Evolutionary conservation across 2,329 filamentous ascomycete genomes (phyloP), one percentile per base, ranked within the genome.

Genomic region (Fusarium duplospermum): DNA sequence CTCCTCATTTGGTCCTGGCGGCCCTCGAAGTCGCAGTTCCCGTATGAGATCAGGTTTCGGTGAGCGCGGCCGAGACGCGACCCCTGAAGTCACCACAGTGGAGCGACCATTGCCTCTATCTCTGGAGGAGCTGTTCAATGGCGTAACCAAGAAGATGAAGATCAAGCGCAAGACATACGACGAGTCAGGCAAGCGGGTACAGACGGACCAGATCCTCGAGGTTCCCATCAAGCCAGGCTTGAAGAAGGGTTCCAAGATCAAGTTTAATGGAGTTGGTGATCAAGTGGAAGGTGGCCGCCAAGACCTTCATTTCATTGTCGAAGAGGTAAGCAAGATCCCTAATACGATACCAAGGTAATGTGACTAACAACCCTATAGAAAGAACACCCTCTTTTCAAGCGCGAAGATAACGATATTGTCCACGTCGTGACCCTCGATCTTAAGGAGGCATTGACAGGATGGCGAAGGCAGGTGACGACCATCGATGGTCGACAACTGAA

Each of bases 241-340:
- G 83, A 98, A 98, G 86, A 95, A 97, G 78, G 96, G 96, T 33
- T 97, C 94, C 80, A 99, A 98, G 88, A 98, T 99, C 84, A 98
- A 98, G 85, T 99, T 98, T 81, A 94, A 93, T 80, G 95, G 96
- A 47, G 95, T 99, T n/a, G 96, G 96, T 13, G 96, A 99, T 83
- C 95, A 98, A 82, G 95, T 98, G 71, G 96, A 98, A 80, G 96
- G 96, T 47, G 96, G 96, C 16, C 94, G 95, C 68, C 96, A 99
- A 83, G 96, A 99, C 83, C 84, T 99, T 62, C 95, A 98, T 82
- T 97, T 99, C 79, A 93, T 99, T 67, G 90, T 99, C 24, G 93
- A 95, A 83, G 96, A 98, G 92, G 94, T 95, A 90, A 87, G 92
- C 64, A 62, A 11, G 14, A 24, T 2, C 9, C 2, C 9, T 27